Conservation (phyloP, 345 rosid genomes). For the Corchorus capsularis region DNA sequence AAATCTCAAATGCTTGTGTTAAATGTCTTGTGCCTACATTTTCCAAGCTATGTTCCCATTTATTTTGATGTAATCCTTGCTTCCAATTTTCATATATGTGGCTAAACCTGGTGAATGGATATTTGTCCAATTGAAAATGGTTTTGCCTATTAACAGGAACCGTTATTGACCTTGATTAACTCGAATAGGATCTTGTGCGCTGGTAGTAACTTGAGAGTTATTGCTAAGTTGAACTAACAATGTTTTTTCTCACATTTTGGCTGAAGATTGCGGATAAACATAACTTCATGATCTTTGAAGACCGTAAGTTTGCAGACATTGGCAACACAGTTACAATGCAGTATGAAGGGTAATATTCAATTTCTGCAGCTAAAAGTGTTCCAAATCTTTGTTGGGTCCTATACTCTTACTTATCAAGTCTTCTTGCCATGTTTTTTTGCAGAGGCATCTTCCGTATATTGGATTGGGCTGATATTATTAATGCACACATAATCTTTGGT, state of each 20-base stretch:
- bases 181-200: background rate
- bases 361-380: background rate
- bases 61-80: background rate
- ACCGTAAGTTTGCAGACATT: slow-evolving; percentile 97
- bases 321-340: slow-evolving; percentile 99
- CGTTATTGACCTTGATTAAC: background rate
- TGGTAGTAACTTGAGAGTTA: background rate
- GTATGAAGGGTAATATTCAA: slow-evolving; percentile 66
- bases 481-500: slow-evolving; percentile 88
- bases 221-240: slow-evolving; percentile 7
- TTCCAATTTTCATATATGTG: background rate
- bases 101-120: background rate
- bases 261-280: slow-evolving; percentile 83
- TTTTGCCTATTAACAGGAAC: background rate
- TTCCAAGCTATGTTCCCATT: background rate
- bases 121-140: background rate
- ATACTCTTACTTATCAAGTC: background rate
- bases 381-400: background rate
- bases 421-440: slow-evolving; percentile 22
- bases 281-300: slow-evolving; percentile 90
- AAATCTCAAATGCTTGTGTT: slow-evolving; percentile 20
- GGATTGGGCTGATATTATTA: slow-evolving; percentile 97
- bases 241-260: background rate
- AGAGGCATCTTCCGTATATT: slow-evolving; percentile 82
- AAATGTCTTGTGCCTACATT: background rate